Evolutionary conservation across 2,329 filamentous ascomycete genomes (phyloP), one percentile per base, ranked within the genome.

Genomic region (Fusarium nanum): DNA sequence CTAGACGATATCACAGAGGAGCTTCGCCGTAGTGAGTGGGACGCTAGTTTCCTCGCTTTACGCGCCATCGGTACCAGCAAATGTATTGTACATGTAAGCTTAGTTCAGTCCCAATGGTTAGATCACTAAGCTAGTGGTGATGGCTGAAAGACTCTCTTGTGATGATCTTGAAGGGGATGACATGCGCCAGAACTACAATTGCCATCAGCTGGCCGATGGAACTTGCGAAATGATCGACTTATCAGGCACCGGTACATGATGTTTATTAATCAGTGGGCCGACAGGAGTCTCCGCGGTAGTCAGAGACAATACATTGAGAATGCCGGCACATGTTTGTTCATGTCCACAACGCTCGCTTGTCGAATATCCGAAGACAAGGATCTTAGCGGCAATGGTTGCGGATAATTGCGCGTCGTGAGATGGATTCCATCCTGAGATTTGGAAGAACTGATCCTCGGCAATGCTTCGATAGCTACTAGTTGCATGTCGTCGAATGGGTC

Each of bases 401-500:
- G 22, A 56, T 59, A 25, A n/a, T 44, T 22, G 25, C 34, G 25
- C 22, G 52, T 37, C 28, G 22, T 28, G 11, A 22, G 42, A 42
- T 53, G 34, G 23, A 34, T 25, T 64, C 56, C 10, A 42, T 66
- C 32, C 30, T 32, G 46, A 68, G 41, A 60, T 41, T 49, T 47
- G 28, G 30, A 28, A 34, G 37, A 53, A 18, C 50, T 61, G 45
- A 23, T 18, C 46, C 28, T 37, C 28, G 28, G 28, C 41, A 58
- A 54, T 47, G 30, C 25, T 53, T 63, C 37, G 34, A 54, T 68
- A 52, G 45, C 57, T 50, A 22, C 42, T 18, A 54, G 71, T 65
- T 63, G 62, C 50, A 73, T 65, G 56, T 56, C 53, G 61, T 63
- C 50, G 49, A 62, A 54, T 27, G 37, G 54, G 41, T 45, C 44